phyloP scores from a whole-genome alignment of 805 yeast genomes.

The Yarrowia deformans region DNA sequence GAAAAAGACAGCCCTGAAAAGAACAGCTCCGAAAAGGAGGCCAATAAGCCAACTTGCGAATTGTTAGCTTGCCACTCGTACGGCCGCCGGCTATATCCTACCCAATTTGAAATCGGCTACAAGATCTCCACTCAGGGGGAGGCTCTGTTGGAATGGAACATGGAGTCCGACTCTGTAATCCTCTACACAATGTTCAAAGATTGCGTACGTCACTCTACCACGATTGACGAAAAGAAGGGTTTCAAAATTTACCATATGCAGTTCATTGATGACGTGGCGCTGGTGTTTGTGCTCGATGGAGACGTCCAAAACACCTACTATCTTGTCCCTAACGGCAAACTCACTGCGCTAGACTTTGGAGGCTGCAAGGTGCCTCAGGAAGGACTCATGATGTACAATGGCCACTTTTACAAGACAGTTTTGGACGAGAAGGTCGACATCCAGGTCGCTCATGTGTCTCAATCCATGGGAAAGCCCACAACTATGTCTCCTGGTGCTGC shows the following conservation, averaged over 20 bases:
- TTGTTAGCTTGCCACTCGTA: no score
- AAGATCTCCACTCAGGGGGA: background rate
- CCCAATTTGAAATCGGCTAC: background rate
- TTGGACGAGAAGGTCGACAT: background rate
- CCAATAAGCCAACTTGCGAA: no score
- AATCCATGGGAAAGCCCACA: background rate
- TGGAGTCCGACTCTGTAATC: background rate
- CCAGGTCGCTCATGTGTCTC: background rate
- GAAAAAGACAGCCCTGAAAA: no score
- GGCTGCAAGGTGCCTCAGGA: background rate
- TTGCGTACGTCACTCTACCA: background rate
- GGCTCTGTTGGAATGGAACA: background rate
- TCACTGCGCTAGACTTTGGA: background rate
- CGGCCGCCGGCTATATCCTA: background rate
- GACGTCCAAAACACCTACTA: background rate
- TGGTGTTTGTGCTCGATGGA: background rate
- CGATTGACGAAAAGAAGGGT: background rate
- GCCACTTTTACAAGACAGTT: background rate
- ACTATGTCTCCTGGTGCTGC: background rate
- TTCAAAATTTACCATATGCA: background rate
- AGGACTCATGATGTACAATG: conserved; percentile 3
- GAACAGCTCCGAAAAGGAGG: no score
- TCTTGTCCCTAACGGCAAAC: background rate
- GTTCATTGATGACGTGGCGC: background rate
- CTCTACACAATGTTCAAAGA: background rate